These are phyloP conservation scores for Cladophialophora carrionii DNA, from an alignment of 2,329 filamentous ascomycete genomes.

Conservation along the genomic window DNA sequence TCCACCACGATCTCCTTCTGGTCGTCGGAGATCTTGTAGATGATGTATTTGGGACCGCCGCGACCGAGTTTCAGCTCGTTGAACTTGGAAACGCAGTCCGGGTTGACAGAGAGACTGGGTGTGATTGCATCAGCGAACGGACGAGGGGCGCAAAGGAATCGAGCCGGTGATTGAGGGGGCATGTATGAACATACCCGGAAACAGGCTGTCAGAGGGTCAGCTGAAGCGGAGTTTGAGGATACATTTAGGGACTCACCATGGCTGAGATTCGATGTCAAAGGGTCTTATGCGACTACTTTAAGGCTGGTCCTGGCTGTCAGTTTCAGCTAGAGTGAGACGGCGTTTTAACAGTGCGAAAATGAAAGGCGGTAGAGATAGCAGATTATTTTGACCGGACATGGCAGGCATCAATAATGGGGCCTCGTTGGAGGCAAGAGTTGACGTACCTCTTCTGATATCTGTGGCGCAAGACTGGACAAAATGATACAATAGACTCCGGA, in stretches of 20 bases:
- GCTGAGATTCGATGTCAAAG: constrained; percentile 14
- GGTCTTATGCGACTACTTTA: constrained; percentile 16
- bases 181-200: constrained; percentile 36
- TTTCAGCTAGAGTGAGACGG: constrained; percentile 15
- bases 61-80: constrained; percentile 54
- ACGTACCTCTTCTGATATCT: constrained; percentile 19
- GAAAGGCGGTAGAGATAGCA: constrained; percentile 9
- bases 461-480: constrained; percentile 16
- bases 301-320: constrained; percentile 23
- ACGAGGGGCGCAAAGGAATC: background rate
- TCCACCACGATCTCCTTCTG: constrained; percentile 56
- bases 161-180: constrained; percentile 15
- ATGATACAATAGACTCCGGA: constrained; percentile 8
- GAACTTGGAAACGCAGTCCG: constrained; percentile 53
- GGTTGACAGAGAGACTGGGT: constrained; percentile 50
- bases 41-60: constrained; percentile 54
- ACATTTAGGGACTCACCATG: constrained; percentile 32
- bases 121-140: constrained; percentile 22
- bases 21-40: constrained; percentile 57
- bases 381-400: background rate
- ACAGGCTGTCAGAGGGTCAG: constrained; percentile 36
- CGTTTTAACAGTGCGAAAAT: constrained; percentile 9
- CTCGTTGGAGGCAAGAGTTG: background rate
- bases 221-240: background rate
- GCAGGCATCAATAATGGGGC: constrained; percentile 10